Evolutionary conservation across 2,329 filamentous ascomycete species (phyloP), one percentile per base, ranked within the genome.

Genomic region (Trichoderma afroharzianum): DNA sequence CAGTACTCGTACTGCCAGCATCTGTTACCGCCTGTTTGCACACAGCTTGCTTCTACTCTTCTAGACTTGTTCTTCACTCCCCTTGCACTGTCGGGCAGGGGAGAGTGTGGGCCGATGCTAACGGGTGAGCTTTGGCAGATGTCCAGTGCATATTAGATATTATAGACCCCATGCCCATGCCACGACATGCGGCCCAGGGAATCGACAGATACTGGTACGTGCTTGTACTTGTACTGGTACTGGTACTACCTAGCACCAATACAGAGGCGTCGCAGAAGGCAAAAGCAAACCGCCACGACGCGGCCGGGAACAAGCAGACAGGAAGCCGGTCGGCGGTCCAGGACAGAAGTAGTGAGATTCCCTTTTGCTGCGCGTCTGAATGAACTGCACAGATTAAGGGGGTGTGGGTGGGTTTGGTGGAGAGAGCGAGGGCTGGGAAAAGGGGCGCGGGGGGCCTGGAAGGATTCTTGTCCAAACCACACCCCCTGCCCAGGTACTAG

Each of bases 301-400:
- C 63, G 47, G 47, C 47, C 32, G 62, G 63, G 50, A 67, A 39
- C 63, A 39, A 33, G 63, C 50, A 58, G 50, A 21, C 32, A 21
- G 30, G 63, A 58, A 67, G 63, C 63, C 63, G 63, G 61, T 63
- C 61, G 61, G 61, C 24, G 39, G 21, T 63, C 8, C 61, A 58
- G 47, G 47, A 43, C 24, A 58, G 26, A 43, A 67, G n/a, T 24
- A 36, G 63, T 39, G 63, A 67, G 50, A 67, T 68, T 53, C 28
- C 28, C 43, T 15, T 53, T 53, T 64, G n/a, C 18, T 64, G 24
- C 30, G 36, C 50, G 64, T 32, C 28, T 68, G 64, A 68, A 59
- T 58, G 64, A 68, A 68, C 53, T 68, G 64, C 53, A 32, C 53
- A 68, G 57, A 68, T 68, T 68, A 66, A 68, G 64, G 64, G 64